These are phyloP conservation scores for Apophysomyces sp. DNA, from an alignment of 371 early-diverging fungal species.

Conservation along the genomic window DNA sequence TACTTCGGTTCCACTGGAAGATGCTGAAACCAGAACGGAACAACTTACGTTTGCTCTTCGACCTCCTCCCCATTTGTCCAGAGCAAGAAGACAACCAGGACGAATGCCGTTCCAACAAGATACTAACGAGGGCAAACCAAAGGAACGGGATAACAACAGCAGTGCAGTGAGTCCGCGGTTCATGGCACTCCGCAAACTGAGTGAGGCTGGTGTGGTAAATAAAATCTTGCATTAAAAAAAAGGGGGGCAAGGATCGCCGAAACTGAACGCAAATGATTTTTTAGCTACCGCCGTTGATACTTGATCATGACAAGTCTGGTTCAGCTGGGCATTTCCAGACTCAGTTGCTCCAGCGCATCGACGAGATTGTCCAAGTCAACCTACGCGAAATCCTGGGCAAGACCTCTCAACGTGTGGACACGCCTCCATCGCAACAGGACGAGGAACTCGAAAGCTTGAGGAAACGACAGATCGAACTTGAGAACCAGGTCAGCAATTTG, in stretches of 20 bases:
- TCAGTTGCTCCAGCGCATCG: slow-evolving; percentile 19
- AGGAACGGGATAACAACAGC: slow-evolving; percentile 14
- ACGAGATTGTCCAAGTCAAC: slow-evolving; percentile 20
- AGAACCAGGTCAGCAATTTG: slow-evolving; percentile 16
- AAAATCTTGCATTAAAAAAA: not conserved
- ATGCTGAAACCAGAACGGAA: slow-evolving; percentile 10
- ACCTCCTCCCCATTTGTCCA: slow-evolving; percentile 38
- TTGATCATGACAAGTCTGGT: not conserved
- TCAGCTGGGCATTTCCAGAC: slow-evolving; percentile 7
- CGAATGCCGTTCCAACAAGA: not conserved
- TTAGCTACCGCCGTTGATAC: not conserved
- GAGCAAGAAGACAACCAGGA: slow-evolving; percentile 23
- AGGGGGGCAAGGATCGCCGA: not conserved
- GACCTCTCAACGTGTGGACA: not conserved
- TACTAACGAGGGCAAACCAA: not conserved
- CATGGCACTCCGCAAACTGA: slow-evolving; percentile 43
- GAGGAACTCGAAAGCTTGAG: slow-evolving; percentile 19
- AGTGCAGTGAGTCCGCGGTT: slow-evolving; percentile 49
- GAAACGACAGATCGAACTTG: slow-evolving; percentile 18
- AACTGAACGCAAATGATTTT: not conserved
- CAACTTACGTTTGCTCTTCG: slow-evolving; percentile 28
- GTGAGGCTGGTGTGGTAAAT: slow-evolving; percentile 34
- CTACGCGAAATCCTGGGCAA: not conserved
- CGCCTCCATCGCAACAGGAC: not conserved
- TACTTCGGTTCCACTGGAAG: not conserved